Evolutionary conservation across 805 yeast species (phyloP).

Genomic region (Saccharomycopsis fermentans): DNA sequence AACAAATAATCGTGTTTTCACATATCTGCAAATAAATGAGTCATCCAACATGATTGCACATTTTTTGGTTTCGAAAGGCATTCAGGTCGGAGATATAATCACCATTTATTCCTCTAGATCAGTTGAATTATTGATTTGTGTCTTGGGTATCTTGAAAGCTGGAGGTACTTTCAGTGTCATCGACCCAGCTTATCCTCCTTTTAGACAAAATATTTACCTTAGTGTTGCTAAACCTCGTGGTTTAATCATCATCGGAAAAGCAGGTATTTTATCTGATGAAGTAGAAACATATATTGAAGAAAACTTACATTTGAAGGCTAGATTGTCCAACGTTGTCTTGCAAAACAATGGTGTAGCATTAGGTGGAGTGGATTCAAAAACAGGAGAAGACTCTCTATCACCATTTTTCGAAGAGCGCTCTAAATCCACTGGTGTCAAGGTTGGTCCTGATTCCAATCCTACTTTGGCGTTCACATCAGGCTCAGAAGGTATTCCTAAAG

Average conservation of each 20-base stretch:
- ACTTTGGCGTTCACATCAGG: constrained; percentile 96
- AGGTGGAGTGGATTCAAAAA: constrained; percentile 40
- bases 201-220: constrained; percentile 87
- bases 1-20: constrained; percentile 53
- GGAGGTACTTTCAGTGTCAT: constrained; percentile 98
- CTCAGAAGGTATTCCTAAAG: constrained; percentile 97
- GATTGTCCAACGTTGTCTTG: constrained; percentile 69
- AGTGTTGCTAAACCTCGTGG: constrained; percentile 92
- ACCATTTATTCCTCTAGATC: constrained; percentile 98
- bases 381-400: constrained; percentile 39
- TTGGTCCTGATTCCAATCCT: constrained; percentile 97
- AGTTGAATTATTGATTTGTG: constrained; percentile 93
- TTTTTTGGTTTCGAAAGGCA: constrained; percentile 70
- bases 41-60: constrained; percentile 92
- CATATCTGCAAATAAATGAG: constrained; percentile 79
- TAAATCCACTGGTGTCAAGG: constrained; percentile 73
- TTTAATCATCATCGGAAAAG: constrained; percentile 79
- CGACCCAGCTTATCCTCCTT: constrained; percentile 98
- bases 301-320: constrained; percentile 62
- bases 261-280: constrained; percentile 68
- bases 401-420: constrained; percentile 37
- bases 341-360: constrained; percentile 61
- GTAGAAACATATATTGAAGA: constrained; percentile 70
- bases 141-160: constrained; percentile 95
- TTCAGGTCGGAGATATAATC: constrained; percentile 85